phyloP scores from a whole-genome alignment of 495 filamentous ascomycete species.

The Daldinia caldariorum region DNA sequence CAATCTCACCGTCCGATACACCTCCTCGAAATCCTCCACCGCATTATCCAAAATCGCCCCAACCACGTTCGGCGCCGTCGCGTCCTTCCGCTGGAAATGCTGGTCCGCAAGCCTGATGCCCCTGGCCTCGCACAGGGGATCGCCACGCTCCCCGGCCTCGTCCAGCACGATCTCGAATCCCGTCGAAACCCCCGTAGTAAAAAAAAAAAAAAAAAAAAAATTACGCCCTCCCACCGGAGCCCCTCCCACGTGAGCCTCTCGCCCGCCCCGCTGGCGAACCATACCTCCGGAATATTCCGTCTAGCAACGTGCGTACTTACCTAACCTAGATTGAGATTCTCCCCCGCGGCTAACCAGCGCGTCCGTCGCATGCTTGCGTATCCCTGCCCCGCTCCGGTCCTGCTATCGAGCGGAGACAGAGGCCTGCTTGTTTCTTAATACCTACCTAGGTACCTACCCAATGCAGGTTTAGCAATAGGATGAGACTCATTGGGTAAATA shows the following conservation, averaged over 20 bases:
- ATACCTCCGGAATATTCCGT: constrained; percentile 46
- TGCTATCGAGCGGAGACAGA: constrained; percentile 37
- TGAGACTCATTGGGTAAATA: no score
- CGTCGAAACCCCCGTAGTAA: constrained; percentile 27
- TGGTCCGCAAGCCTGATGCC: constrained; percentile 50
- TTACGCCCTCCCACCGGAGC: constrained; percentile 50
- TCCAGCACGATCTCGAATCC: constrained; percentile 30
- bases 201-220: no score
- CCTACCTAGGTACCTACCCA: no score
- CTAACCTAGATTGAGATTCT: constrained; percentile 54
- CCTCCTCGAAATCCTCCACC: constrained; percentile 41
- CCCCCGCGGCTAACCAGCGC: constrained; percentile 48
- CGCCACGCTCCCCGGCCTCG: constrained; percentile 45
- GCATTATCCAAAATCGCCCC: constrained; percentile 47
- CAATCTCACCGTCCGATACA: constrained; percentile 40
- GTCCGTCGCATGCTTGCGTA: constrained; percentile 47
- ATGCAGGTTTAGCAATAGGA: no score
- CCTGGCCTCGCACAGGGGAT: constrained; percentile 49
- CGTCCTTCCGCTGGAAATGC: constrained; percentile 46
- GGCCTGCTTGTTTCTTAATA: constrained; percentile 17
- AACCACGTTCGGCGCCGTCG: constrained; percentile 48
- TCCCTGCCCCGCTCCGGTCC: constrained; percentile 34
- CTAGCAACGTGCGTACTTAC: constrained; percentile 46
- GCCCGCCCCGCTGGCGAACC: constrained; percentile 44
- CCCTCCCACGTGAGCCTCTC: constrained; percentile 32